Base-by-base conservation (phyloP, 257 asterid species). In the Lycium ferocissimum region DNA sequence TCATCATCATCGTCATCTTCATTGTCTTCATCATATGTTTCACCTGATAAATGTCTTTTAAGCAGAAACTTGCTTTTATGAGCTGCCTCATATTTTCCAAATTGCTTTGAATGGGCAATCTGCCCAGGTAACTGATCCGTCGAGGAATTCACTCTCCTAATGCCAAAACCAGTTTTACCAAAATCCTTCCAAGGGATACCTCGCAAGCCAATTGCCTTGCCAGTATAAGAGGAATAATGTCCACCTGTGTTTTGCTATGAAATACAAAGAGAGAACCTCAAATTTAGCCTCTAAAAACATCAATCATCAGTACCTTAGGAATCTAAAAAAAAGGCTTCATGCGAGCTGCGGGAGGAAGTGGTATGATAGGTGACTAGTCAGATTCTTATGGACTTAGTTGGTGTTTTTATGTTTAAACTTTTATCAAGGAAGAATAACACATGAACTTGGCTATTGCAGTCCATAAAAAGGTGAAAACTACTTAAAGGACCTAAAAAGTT, bases 181-280 rank as follows among this genome's bases (percentile, higher is more conserved):
- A 94, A 94, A 86, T 94, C 93, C 88, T 91, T 93, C 97, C 98
- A 94, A 35, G 95, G 97, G 57, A 93, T 88, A 83, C 94, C 97
- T 63, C 86, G 89, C 83, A 94, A 92, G 61, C 88, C 87, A 66
- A 85, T 88, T 87, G 89, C 84, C 51, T 86, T 88, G 62, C 84
- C 88, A 82, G 35, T 81, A 59, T 69, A 33, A 80, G 53, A 67
- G 83, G 85, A 66, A 57, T 79, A 61, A 22, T 15, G 76, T 14
- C 71, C 82, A 82, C 37, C n/a, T 47, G 85, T 79, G 49, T 78
- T 83, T 82, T 89, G 93, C 97, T 94, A 91, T 79, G 79, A 67
- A 43, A 79, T 57, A 33, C 11, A 58, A 62, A 53, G 57, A 58
- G 61, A 62, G 54, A 47, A 51, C 84, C 51, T 37, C 38, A 80